These are phyloP conservation scores for Trypanosoma vivax DNA, from an alignment of 208 protist genomes.

Conservation along the genomic window DNA sequence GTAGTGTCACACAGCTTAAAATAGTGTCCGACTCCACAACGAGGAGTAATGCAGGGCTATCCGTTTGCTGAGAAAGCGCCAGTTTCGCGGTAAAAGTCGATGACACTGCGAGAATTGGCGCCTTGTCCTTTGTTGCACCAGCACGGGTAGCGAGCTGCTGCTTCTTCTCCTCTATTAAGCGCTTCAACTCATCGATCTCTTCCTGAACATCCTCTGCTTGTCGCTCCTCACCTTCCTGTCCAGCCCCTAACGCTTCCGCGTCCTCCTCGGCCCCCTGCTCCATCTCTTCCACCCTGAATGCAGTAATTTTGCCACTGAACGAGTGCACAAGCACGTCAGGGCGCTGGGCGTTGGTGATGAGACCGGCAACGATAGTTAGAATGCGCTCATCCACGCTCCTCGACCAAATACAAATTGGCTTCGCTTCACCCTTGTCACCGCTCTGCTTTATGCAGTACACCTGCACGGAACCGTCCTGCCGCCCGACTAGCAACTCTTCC, in stretches of 20 bases:
- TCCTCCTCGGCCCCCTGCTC: slow-evolving; percentile 21
- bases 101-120: slow-evolving; percentile 41
- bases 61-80: slow-evolving; percentile 37
- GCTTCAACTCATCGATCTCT: slow-evolving; percentile 43
- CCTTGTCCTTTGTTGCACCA: slow-evolving; percentile 12
- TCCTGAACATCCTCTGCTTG: slow-evolving; percentile 21
- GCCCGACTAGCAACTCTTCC: slow-evolving; percentile 71
- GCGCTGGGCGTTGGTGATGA: slow-evolving; percentile 30
- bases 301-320: slow-evolving; percentile 65
- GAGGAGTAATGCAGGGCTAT: slow-evolving; percentile 45
- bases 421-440: slow-evolving; percentile 1
- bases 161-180: slow-evolving; percentile 28
- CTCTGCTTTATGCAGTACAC: slow-evolving; percentile 32
- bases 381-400: slow-evolving; percentile 49
- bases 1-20: slow-evolving; percentile 43
- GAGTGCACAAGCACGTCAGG: slow-evolving; percentile 61
- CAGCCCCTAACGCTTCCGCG: slow-evolving; percentile 11
- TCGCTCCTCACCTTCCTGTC: slow-evolving; percentile 21
- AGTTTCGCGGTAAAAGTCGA: slow-evolving; percentile 57
- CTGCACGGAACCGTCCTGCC: slow-evolving; percentile 67
- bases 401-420: slow-evolving; percentile 29
- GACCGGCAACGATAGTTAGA: slow-evolving; percentile 51
- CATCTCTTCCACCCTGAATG: slow-evolving; percentile 44
- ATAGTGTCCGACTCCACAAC: slow-evolving; percentile 51
- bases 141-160: slow-evolving; percentile 30